Conservation (phyloP, 2,329 filamentous ascomycete species). For the Juglanconis sp. region DNA sequence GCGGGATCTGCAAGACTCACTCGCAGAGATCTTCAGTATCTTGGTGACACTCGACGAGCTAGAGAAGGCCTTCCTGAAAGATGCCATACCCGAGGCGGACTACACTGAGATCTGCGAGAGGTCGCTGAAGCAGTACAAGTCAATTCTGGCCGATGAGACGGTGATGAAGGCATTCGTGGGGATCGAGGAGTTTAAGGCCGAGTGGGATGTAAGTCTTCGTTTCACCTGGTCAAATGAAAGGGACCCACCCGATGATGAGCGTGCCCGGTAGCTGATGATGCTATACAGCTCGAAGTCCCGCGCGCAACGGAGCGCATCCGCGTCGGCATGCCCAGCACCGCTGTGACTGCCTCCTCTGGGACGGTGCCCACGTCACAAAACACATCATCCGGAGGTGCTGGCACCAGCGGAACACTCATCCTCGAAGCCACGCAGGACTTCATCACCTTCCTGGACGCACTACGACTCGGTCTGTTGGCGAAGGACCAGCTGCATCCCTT, state of each 20-base stretch:
- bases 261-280: conserved; percentile 3
- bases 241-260: neutral
- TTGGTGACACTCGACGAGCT: conserved; percentile 93
- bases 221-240: neutral
- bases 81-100: conserved; percentile 85
- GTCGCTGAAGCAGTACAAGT: conserved; percentile 94
- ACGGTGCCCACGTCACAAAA: conserved; percentile 41
- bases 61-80: conserved; percentile 94
- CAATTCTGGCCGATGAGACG: conserved; percentile 82
- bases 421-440: conserved; percentile 95
- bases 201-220: conserved; percentile 73
- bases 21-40: conserved; percentile 97
- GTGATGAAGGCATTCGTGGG: conserved; percentile 87
- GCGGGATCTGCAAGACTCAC: conserved; percentile 89
- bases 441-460: conserved; percentile 93
- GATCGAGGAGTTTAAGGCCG: conserved; percentile 83
- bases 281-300: conserved; percentile 78
- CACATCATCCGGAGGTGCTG: conserved; percentile 27
- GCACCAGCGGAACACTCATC: conserved; percentile 65
- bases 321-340: conserved; percentile 87
- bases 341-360: conserved; percentile 54
- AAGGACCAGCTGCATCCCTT: conserved; percentile 97
- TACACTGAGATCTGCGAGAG: conserved; percentile 97
- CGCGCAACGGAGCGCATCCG: conserved; percentile 89
- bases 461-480: conserved; percentile 86